Evolutionary conservation across 345 rosid species (phyloP).

Genomic region (Eutrema japonicum): DNA sequence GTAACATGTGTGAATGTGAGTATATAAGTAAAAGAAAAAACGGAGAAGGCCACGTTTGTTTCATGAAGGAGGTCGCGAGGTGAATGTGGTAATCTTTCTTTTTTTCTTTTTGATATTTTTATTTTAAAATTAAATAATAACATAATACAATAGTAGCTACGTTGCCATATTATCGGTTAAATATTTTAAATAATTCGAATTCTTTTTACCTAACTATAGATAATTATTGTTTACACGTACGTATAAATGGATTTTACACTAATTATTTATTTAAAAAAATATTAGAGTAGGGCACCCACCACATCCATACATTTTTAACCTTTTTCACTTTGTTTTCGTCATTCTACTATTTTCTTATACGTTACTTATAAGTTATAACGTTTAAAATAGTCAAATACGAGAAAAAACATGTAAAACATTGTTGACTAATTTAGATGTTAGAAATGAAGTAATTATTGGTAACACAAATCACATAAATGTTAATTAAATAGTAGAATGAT

Average conservation of each 20-base stretch:
- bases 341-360: too few relatives aligned
- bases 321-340: background rate
- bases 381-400: slow-evolving; percentile 5
- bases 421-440: background rate
- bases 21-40: slow-evolving; percentile 51
- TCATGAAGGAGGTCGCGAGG: slow-evolving; percentile 77
- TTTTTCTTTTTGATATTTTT: slow-evolving; percentile 22
- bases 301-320: background rate
- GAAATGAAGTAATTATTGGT: background rate
- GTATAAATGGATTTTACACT: too few relatives aligned
- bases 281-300: too few relatives aligned
- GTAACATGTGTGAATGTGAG: slow-evolving; percentile 41
- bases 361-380: background rate
- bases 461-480: too few relatives aligned
- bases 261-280: too few relatives aligned
- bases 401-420: slow-evolving; percentile 8
- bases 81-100: slow-evolving; percentile 56
- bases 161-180: background rate
- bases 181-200: background rate
- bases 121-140: background rate
- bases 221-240: background rate
- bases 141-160: background rate
- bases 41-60: slow-evolving; percentile 66
- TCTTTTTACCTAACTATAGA: background rate
- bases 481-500: too few relatives aligned